These are phyloP conservation scores for Sugiyamaella valdiviana DNA, from an alignment of 805 yeast genomes.

Conservation along the genomic window DNA sequence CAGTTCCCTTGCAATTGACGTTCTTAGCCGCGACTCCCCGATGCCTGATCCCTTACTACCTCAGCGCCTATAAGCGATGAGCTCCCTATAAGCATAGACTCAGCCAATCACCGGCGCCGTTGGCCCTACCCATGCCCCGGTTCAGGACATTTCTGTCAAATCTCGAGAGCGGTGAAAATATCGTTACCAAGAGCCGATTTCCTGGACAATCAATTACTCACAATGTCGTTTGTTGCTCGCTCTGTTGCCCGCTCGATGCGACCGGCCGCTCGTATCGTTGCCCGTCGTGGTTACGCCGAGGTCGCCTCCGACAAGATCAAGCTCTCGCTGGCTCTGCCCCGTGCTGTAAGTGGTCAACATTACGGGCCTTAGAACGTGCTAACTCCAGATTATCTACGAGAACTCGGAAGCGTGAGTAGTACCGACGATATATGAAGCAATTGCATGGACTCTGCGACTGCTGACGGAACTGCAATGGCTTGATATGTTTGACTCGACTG, in stretches of 20 bases:
- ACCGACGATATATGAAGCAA: too few species aligned
- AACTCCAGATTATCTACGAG: constrained; percentile 28
- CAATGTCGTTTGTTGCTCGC: constrained; percentile 17
- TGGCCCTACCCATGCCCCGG: not conserved
- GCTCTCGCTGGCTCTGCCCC: constrained; percentile 87
- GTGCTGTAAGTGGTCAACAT: constrained; percentile 44
- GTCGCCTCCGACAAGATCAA: constrained; percentile 65
- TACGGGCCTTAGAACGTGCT: not conserved
- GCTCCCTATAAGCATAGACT: not conserved
- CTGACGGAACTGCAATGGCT: not conserved
- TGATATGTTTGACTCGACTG: not conserved
- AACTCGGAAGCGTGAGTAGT: constrained; percentile 31
- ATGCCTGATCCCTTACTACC: too few species aligned
- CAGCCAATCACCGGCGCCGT: not conserved
- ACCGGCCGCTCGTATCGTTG: constrained; percentile 26
- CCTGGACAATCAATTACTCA: not conserved
- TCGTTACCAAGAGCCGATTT: not conserved
- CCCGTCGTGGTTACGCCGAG: constrained; percentile 77
- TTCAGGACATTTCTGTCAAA: not conserved
- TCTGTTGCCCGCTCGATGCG: constrained; percentile 15
- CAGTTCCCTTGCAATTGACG: too few species aligned
- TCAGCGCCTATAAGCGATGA: too few species aligned
- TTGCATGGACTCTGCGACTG: not conserved
- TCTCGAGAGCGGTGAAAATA: not conserved
- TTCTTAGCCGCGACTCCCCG: too few species aligned